These are phyloP conservation scores for Coemansia javaensis DNA, from an alignment of 192 early-diverging fungal species.

Conservation along the genomic window DNA sequence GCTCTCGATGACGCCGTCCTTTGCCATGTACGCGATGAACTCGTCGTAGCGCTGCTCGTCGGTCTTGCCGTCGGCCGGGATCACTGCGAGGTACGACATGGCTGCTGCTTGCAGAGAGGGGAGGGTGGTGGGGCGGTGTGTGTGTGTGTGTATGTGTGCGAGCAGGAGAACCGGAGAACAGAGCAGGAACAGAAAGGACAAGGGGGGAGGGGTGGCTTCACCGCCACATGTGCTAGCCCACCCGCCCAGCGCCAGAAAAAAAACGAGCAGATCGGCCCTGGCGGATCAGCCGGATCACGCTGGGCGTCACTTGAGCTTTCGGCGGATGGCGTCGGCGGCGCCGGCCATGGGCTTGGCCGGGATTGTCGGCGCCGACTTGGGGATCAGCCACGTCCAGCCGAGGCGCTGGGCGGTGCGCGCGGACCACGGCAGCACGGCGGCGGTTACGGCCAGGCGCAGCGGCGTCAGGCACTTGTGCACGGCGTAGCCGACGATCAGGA, in stretches of 20 bases:
- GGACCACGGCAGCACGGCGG: constrained; percentile 47
- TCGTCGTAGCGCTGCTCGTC: constrained; percentile 50
- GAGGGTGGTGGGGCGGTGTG: too few species aligned
- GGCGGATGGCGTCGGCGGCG: constrained; percentile 32
- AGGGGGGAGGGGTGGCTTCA: too few species aligned
- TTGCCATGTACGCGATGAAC: constrained; percentile 29
- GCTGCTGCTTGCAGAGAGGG: constrained; percentile 5
- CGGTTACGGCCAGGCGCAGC: constrained; percentile 38
- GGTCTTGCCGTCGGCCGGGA: constrained; percentile 44
- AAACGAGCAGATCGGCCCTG: too few species aligned
- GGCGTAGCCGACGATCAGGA: constrained; percentile 48
- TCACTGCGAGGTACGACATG: constrained; percentile 42
- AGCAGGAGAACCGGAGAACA: neutral
- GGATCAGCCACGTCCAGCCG: constrained; percentile 48
- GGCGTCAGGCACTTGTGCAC: constrained; percentile 51
- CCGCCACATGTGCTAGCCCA: too few species aligned
- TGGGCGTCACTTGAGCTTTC: constrained; percentile 47
- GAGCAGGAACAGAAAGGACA: constrained; percentile 1
- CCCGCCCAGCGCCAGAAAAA: too few species aligned
- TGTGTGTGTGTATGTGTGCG: too few species aligned
- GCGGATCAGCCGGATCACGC: too few species aligned
- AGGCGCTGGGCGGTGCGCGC: constrained; percentile 45
- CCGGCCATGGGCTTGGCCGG: constrained; percentile 30
- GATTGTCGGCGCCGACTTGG: constrained; percentile 41
- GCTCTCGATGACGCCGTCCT: constrained; percentile 45